These are phyloP conservation scores for Sonneratia caseolaris DNA, from an alignment of 345 rosid genomes.

Conservation along the genomic window DNA sequence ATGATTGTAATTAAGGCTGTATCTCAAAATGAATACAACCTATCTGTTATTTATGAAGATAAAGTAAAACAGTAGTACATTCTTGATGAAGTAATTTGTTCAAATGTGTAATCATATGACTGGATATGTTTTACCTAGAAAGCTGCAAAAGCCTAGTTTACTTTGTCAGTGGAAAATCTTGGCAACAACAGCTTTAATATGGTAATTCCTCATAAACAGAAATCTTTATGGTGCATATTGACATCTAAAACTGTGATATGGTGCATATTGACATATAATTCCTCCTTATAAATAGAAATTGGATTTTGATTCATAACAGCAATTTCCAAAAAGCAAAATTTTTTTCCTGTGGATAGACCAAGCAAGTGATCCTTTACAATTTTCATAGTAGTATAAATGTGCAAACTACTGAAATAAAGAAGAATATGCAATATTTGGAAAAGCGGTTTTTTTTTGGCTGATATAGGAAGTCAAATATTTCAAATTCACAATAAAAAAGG, in stretches of 20 bases:
- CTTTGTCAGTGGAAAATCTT: neutral
- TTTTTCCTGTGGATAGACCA: neutral
- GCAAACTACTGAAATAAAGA: neutral
- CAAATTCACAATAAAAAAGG: too few relatives aligned
- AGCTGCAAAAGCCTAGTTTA: neutral
- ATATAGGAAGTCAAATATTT: neutral
- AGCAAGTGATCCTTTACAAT: neutral
- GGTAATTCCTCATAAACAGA: neutral
- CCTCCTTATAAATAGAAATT: neutral
- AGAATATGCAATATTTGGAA: neutral
- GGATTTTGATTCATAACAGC: neutral
- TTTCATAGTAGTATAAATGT: neutral
- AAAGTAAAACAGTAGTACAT: neutral
- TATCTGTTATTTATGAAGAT: neutral
- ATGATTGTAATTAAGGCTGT: neutral
- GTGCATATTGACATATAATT: neutral
- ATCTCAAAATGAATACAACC: neutral
- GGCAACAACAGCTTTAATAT: neutral
- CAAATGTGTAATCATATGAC: neutral
- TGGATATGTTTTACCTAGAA: neutral
- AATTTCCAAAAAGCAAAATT: neutral
- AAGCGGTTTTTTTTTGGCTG: neutral
- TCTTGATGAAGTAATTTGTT: neutral
- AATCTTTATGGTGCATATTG: neutral
- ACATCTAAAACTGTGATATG: neutral